A percentile compares a stretch with the other conserved stretches of the same genome.
These are phyloP conservation scores for Cardamine occulta DNA, from an alignment of 345 rosid species.

Conservation along the genomic window DNA sequence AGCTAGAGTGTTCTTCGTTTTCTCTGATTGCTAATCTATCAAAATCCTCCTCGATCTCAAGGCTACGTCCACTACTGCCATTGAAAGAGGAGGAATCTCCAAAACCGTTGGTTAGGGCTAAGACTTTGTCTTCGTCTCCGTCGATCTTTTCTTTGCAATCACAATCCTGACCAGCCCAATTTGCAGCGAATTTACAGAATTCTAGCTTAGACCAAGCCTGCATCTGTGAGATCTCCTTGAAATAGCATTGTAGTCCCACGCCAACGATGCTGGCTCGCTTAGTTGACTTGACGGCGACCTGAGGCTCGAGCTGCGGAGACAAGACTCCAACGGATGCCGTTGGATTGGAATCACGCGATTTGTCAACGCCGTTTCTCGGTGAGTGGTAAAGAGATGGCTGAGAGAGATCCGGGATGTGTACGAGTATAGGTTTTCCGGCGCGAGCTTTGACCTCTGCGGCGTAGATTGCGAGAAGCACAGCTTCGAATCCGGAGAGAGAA, in stretches of 20 bases:
- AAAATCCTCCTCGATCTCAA: constrained; percentile 49
- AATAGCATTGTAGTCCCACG: constrained; percentile 71
- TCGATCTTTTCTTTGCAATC: constrained; percentile 62
- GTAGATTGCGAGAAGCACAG: constrained; percentile 87
- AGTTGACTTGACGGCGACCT: constrained; percentile 79
- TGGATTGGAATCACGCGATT: constrained; percentile 46
- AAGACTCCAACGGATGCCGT: constrained; percentile 53
- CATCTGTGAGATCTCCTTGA: constrained; percentile 82
- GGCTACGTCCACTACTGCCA: constrained; percentile 42
- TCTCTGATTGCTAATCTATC: constrained; percentile 49
- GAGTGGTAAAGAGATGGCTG: constrained; percentile 89
- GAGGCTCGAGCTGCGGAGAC: constrained; percentile 74
- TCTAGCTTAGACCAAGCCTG: constrained; percentile 90
- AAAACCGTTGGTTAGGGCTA: constrained; percentile 35
- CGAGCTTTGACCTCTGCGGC: constrained; percentile 78
- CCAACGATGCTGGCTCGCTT: constrained; percentile 75
- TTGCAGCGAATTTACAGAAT: constrained; percentile 61
- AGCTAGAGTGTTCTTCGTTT: constrained; percentile 32
- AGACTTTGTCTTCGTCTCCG: constrained; percentile 31
- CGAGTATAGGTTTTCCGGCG: constrained; percentile 73
- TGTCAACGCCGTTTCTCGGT: constrained; percentile 55
- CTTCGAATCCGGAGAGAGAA: constrained; percentile 93
- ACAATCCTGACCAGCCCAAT: constrained; percentile 94
- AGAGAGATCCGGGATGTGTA: constrained; percentile 82
- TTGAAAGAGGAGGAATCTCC: constrained; percentile 31